Conservation (phyloP, 768 basidiomycete genomes). For the Trametopsis cervina region DNA sequence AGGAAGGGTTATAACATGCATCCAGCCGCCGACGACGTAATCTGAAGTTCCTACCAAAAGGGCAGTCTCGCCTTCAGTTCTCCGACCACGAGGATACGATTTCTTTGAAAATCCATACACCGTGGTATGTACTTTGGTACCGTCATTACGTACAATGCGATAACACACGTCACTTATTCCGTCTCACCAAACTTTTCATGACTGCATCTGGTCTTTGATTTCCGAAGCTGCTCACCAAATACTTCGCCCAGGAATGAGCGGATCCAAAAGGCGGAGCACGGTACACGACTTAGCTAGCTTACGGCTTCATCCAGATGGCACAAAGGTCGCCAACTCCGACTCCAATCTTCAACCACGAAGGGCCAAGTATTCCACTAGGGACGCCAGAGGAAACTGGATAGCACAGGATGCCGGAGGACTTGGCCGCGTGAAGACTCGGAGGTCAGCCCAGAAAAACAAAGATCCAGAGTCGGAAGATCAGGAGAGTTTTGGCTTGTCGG, state of each 20-base stretch:
- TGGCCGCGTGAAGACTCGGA: constrained; percentile 33
- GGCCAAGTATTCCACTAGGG: constrained; percentile 31
- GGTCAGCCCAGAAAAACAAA: constrained; percentile 11
- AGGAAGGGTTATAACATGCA: no score
- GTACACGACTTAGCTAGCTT: constrained; percentile 61
- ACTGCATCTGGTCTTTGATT: neutral
- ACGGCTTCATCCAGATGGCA: constrained; percentile 59
- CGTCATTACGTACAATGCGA: no score
- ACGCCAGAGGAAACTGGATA: constrained; percentile 56
- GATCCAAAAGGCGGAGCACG: constrained; percentile 35
- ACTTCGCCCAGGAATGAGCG: constrained; percentile 1
- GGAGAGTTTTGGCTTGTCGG: constrained; percentile 20
- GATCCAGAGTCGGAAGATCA: constrained; percentile 10
- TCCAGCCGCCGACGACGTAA: no score
- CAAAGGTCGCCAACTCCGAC: constrained; percentile 43
- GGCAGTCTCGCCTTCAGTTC: no score
- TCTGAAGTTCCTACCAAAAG: no score
- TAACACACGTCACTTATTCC: no score
- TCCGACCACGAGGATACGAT: no score
- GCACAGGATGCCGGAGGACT: constrained; percentile 59
- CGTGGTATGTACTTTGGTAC: no score
- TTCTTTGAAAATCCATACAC: no score
- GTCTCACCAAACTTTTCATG: neutral
- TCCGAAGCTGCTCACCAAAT: neutral
- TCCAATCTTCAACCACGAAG: constrained; percentile 28